Evolutionary conservation across 1,139 yeast species (phyloP).

Genomic region (Taphrina confusa): DNA sequence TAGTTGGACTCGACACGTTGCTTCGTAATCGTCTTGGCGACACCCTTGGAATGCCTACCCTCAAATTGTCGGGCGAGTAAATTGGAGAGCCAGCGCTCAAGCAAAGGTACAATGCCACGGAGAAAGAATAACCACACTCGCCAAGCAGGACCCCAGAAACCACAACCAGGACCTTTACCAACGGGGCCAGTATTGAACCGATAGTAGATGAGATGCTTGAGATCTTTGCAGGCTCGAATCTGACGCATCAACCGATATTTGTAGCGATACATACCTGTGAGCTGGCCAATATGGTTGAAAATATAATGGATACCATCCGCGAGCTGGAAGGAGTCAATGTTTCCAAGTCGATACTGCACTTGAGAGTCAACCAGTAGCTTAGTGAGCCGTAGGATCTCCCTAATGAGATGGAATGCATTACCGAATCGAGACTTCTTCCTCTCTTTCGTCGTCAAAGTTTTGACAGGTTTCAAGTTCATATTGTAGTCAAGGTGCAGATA

Average conservation of each 20-base stretch:
- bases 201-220: slow-evolving; percentile 85
- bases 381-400: slow-evolving; percentile 79
- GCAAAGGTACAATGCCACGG: slow-evolving; percentile 87
- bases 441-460: slow-evolving; percentile 93
- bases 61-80: slow-evolving; percentile 90
- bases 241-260: slow-evolving; percentile 98
- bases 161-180: slow-evolving; percentile 98
- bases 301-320: slow-evolving; percentile 94
- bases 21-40: slow-evolving; percentile 90
- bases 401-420: slow-evolving; percentile 87
- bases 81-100: slow-evolving; percentile 95
- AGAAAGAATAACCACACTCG: slow-evolving; percentile 90
- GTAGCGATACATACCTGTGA: slow-evolving; percentile 94
- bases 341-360: slow-evolving; percentile 85
- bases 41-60: slow-evolving; percentile 89
- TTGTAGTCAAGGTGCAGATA: slow-evolving; percentile 93
- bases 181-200: slow-evolving; percentile 69
- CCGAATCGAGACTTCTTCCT: slow-evolving; percentile 95
- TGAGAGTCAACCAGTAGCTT: slow-evolving; percentile 91
- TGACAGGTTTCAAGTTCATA: slow-evolving; percentile 93
- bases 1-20: slow-evolving; percentile 94
- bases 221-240: slow-evolving; percentile 90
- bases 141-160: slow-evolving; percentile 99
- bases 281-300: slow-evolving; percentile 87
- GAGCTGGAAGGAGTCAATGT: slow-evolving; percentile 86